Evolutionary conservation across 2,329 filamentous ascomycete species (phyloP).

Genomic region (Trichoderma asperellum): DNA sequence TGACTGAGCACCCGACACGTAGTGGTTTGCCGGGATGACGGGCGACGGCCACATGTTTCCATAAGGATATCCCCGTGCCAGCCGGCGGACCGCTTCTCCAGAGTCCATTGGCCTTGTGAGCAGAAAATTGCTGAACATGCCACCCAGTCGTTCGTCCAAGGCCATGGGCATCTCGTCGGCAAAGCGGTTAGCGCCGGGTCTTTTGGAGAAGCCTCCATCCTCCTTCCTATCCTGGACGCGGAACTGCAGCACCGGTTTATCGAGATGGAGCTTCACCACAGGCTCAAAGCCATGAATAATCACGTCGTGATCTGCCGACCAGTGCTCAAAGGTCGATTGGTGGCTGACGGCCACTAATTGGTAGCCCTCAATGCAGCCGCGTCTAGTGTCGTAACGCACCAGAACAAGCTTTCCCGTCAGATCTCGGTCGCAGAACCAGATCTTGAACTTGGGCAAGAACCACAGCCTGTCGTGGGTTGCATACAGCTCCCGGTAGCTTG

Average conservation of each 20-base stretch:
- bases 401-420: conserved; percentile 76
- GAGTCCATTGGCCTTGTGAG: conserved; percentile 59
- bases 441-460: conserved; percentile 78
- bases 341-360: conserved; percentile 69
- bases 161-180: conserved; percentile 58
- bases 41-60: conserved; percentile 75
- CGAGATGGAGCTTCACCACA: conserved; percentile 69
- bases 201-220: conserved; percentile 32
- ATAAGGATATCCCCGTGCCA: conserved; percentile 47
- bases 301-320: conserved; percentile 67
- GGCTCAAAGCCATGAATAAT: conserved; percentile 76
- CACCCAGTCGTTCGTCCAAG: conserved; percentile 49
- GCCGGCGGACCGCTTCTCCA: conserved; percentile 41
- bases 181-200: conserved; percentile 46
- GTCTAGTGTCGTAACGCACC: conserved; percentile 72
- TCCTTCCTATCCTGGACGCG: conserved; percentile 37
- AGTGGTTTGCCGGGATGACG: conserved; percentile 65
- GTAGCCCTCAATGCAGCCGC: conserved; percentile 80
- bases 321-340: conserved; percentile 60
- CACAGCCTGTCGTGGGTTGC: conserved; percentile 76
- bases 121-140: conserved; percentile 69
- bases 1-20: conserved; percentile 47
- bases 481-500: conserved; percentile 73
- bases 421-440: conserved; percentile 82
- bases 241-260: conserved; percentile 70